phyloP scores from a whole-genome alignment of 2,329 filamentous ascomycete species.

The Penicillium janthinellum region DNA sequence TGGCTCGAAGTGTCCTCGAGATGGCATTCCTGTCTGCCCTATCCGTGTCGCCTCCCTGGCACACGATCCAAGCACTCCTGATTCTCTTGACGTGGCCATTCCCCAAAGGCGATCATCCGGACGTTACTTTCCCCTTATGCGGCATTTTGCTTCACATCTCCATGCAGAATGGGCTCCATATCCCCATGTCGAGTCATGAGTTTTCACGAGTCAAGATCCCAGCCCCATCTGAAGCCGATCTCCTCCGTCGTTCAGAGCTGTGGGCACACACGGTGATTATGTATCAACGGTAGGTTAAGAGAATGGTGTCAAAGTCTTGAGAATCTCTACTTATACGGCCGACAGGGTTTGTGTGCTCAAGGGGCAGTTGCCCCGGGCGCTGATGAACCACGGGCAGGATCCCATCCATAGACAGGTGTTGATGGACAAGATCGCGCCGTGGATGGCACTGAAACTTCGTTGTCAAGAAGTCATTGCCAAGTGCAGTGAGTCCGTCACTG shows the following conservation, averaged over 20 bases:
- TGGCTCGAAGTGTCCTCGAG: constrained; percentile 38
- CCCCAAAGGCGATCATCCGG: constrained; percentile 38
- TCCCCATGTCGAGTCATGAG: constrained; percentile 47
- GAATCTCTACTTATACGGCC: not conserved
- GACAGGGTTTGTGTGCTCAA: constrained; percentile 41
- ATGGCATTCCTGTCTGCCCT: constrained; percentile 40
- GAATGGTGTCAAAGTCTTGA: not conserved
- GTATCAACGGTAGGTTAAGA: constrained; percentile 39
- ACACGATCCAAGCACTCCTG: constrained; percentile 42
- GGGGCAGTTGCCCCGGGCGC: constrained; percentile 39
- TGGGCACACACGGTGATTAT: constrained; percentile 46
- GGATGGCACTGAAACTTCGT: constrained; percentile 40
- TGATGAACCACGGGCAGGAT: constrained; percentile 41
- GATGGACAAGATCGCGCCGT: constrained; percentile 37
- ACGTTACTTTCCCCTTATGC: constrained; percentile 40
- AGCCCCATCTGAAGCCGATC: constrained; percentile 36
- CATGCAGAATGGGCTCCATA: constrained; percentile 48
- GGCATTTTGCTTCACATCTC: constrained; percentile 45
- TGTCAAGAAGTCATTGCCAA: constrained; percentile 41
- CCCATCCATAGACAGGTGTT: constrained; percentile 36
- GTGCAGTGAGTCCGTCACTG: constrained; percentile 39
- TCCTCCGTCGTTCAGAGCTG: constrained; percentile 40
- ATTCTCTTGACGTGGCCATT: constrained; percentile 46
- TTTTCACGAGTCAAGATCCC: constrained; percentile 40
- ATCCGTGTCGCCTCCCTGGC: constrained; percentile 34